Evolutionary conservation across 2,329 filamentous ascomycete genomes (phyloP), one percentile per base, ranked within the genome.

Genomic region (Ophioceras dolichostomum): DNA sequence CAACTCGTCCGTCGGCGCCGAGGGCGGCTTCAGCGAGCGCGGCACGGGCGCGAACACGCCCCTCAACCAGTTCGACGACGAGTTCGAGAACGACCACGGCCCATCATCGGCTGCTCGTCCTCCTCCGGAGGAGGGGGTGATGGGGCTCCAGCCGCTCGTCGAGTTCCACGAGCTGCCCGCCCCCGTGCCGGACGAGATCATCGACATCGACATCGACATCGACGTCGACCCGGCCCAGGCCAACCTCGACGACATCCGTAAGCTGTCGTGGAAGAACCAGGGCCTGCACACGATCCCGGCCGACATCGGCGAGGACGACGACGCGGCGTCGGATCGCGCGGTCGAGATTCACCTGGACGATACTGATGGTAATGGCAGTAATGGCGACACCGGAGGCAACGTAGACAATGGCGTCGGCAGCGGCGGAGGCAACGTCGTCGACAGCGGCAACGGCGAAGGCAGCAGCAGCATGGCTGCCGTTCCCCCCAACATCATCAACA

Each of bases 321-420:
- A 62, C 22, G 49, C 47, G 20, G 53, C 52, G 36, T 66, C 61
- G 10, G 63, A 65, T 22, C 63, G 65, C 29, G 66, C 67, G 6
- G 53, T 65, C 7, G 67, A 71, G 48, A 70, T 70, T 32, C 64
- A 67, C 41, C 47, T 70, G 16, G 64, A 64, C 29, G 62, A 62
- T 33, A 58, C 61, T 38, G 54, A 59, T n/a, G n/a, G n/a, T n/a
- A n/a, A n/a, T n/a, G n/a, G n/a, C n/a, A n/a, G n/a, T n/a, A n/a
- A n/a, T n/a, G n/a, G n/a, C n/a, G n/a, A n/a, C n/a, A n/a, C n/a
- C n/a, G n/a, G n/a, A n/a, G n/a, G n/a, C n/a, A n/a, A n/a, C n/a
- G n/a, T n/a, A n/a, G n/a, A n/a, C n/a, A n/a, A n/a, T n/a, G n/a
- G n/a, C n/a, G n/a, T n/a, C n/a, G n/a, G n/a, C n/a, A n/a, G n/a